phyloP scores from a whole-genome alignment of 1,139 yeast genomes.

The Debaryomyces nepalensis region DNA sequence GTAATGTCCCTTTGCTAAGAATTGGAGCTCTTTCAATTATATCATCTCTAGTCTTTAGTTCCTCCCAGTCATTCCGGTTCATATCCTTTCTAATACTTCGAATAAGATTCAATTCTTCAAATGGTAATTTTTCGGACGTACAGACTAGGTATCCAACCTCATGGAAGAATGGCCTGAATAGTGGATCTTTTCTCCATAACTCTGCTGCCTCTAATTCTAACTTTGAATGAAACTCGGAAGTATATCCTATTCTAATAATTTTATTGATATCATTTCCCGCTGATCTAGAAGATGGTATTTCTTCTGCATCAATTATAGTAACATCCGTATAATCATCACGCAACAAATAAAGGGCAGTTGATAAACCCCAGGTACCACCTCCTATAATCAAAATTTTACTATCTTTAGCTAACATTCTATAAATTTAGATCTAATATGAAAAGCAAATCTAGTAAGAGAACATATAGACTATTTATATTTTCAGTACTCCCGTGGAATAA shows the following conservation, averaged over 20 bases:
- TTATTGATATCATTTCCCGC: slow-evolving; percentile 20
- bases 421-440: slow-evolving; percentile 21
- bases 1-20: not conserved
- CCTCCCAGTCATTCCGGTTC: slow-evolving; percentile 19
- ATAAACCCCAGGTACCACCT: slow-evolving; percentile 21
- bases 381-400: slow-evolving; percentile 22
- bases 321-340: slow-evolving; percentile 14
- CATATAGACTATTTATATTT: not conserved
- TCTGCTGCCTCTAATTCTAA: slow-evolving; percentile 22
- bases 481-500: not conserved
- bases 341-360: slow-evolving; percentile 18
- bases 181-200: slow-evolving; percentile 24
- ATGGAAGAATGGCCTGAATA: slow-evolving; percentile 24
- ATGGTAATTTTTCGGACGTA: slow-evolving; percentile 4
- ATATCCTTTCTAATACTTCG: slow-evolving; percentile 33
- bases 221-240: slow-evolving; percentile 2
- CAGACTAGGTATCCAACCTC: slow-evolving; percentile 16
- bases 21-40: not conserved
- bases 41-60: not conserved
- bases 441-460: not conserved
- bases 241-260: slow-evolving; percentile 12
- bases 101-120: slow-evolving; percentile 12
- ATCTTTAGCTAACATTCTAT: slow-evolving; percentile 20
- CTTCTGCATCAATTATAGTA: slow-evolving; percentile 16
- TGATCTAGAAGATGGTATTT: slow-evolving; percentile 17